These are phyloP conservation scores for Vitellaria paradoxa DNA, from an alignment of 179 eudicot species.

Conservation along the genomic window DNA sequence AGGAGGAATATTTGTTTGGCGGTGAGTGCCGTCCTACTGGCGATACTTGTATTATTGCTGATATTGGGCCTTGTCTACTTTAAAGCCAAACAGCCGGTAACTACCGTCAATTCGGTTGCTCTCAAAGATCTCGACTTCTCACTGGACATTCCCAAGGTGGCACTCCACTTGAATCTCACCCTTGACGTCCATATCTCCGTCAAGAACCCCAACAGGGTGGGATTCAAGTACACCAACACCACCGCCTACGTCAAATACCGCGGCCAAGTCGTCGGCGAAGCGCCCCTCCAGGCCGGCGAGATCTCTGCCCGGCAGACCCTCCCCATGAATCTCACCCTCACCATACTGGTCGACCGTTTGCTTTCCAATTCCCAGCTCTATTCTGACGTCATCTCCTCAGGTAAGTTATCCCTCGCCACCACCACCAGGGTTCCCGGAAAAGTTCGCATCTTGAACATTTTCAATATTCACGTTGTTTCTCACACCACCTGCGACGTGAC, in stretches of 20 bases:
- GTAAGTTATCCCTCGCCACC: conserved; percentile 40
- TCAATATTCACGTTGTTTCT: conserved; percentile 47
- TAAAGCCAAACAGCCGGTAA: conserved; percentile 50
- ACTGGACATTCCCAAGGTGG: conserved; percentile 26
- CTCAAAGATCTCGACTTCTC: conserved; percentile 39
- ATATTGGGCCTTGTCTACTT: conserved; percentile 53
- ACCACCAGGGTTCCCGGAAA: conserved; percentile 41
- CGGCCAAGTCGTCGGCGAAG: conserved; percentile 48
- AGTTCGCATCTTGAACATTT: conserved; percentile 28
- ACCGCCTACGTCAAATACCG: conserved; percentile 40
- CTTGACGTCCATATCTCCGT: conserved; percentile 34
- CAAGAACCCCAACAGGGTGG: conserved; percentile 48
- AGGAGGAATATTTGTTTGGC: conserved; percentile 14
- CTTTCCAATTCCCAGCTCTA: conserved; percentile 24
- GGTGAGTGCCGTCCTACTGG: conserved; percentile 14
- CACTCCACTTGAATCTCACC: conserved; percentile 31
- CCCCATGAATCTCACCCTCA: conserved; percentile 34
- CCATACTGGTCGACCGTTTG: conserved; percentile 45
- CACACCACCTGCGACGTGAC: conserved; percentile 38
- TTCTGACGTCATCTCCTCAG: conserved; percentile 28
- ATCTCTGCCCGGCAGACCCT: conserved; percentile 34
- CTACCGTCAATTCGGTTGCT: conserved; percentile 43
- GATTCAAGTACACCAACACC: conserved; percentile 43
- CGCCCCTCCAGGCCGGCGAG: conserved; percentile 46
- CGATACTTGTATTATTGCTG: conserved; percentile 24